A percentile compares a stretch with the other conserved stretches of the same genome.
Evolutionary conservation across 2,329 filamentous ascomycete genomes (phyloP).

Genomic region (Phaeoacremonium minimum): DNA sequence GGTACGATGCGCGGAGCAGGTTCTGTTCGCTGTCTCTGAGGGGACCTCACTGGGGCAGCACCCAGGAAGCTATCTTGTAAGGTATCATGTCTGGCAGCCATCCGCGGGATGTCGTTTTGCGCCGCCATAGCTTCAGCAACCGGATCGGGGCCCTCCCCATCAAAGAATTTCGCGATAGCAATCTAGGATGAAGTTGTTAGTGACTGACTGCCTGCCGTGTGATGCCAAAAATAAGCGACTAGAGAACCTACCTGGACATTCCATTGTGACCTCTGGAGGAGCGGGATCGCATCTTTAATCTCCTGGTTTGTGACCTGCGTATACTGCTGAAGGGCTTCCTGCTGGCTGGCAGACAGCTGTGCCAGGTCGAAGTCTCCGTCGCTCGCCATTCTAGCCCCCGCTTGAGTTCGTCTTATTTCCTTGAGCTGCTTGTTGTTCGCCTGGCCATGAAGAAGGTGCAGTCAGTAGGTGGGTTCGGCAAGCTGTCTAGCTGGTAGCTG

Average conservation of each 20-base stretch:
- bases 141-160: constrained; percentile 83
- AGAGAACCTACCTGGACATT: constrained; percentile 70
- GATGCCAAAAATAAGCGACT: constrained; percentile 1
- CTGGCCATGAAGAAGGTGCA: too few species aligned
- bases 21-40: constrained; percentile 42
- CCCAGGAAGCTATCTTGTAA: constrained; percentile 57
- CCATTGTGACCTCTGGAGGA: constrained; percentile 88
- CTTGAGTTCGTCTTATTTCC: too few species aligned
- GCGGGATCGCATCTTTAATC: constrained; percentile 66
- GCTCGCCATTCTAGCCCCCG: constrained; percentile 36
- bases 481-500: too few species aligned
- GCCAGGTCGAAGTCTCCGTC: constrained; percentile 53
- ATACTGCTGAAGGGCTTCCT: constrained; percentile 82
- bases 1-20: constrained; percentile 83
- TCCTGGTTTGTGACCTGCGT: constrained; percentile 85
- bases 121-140: constrained; percentile 70
- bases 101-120: constrained; percentile 56
- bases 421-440: too few species aligned
- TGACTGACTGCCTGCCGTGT: not conserved
- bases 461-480: too few species aligned
- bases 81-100: constrained; percentile 66
- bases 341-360: constrained; percentile 73
- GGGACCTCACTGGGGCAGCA: constrained; percentile 21
- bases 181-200: constrained; percentile 51
- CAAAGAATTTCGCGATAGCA: constrained; percentile 95